phyloP scores from a whole-genome alignment of 495 filamentous ascomycete species.

The Massariosphaeria phaeospora region DNA sequence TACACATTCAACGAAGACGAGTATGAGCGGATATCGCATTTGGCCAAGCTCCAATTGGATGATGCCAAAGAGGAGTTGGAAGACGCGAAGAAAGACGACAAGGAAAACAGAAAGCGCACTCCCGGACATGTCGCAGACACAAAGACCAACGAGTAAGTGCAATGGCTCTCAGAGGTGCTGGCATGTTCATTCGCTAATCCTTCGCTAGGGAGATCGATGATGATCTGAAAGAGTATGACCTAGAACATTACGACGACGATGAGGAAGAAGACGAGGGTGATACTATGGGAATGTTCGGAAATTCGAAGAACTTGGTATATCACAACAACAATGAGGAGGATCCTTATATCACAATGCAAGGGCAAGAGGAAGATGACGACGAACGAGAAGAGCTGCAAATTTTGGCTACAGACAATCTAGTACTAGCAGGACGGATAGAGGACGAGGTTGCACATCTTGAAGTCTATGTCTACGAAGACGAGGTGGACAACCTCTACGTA shows the following conservation, averaged over 20 bases:
- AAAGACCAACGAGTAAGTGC: slow-evolving; percentile 22
- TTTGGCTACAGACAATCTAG: slow-evolving; percentile 81
- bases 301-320: slow-evolving; percentile 86
- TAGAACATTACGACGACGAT: slow-evolving; percentile 90
- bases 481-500: slow-evolving; percentile 91
- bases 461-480: slow-evolving; percentile 95
- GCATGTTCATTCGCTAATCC: slow-evolving; percentile 2
- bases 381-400: slow-evolving; percentile 95
- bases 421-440: slow-evolving; percentile 88
- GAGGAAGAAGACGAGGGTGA: slow-evolving; percentile 58
- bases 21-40: slow-evolving; percentile 79
- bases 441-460: slow-evolving; percentile 96
- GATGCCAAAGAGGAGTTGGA: slow-evolving; percentile 83
- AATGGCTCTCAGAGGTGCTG: neutral
- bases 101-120: slow-evolving; percentile 26
- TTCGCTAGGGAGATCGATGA: slow-evolving; percentile 60
- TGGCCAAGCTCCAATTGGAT: slow-evolving; percentile 86
- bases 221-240: slow-evolving; percentile 88
- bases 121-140: neutral
- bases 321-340: slow-evolving; percentile 89
- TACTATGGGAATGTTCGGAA: slow-evolving; percentile 88
- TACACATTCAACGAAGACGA: slow-evolving; percentile 91
- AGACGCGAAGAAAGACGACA: slow-evolving; percentile 52
- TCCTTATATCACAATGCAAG: slow-evolving; percentile 87
- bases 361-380: slow-evolving; percentile 72